Conservation (phyloP, 192 early-diverging fungal species). For the Podila epigama region DNA sequence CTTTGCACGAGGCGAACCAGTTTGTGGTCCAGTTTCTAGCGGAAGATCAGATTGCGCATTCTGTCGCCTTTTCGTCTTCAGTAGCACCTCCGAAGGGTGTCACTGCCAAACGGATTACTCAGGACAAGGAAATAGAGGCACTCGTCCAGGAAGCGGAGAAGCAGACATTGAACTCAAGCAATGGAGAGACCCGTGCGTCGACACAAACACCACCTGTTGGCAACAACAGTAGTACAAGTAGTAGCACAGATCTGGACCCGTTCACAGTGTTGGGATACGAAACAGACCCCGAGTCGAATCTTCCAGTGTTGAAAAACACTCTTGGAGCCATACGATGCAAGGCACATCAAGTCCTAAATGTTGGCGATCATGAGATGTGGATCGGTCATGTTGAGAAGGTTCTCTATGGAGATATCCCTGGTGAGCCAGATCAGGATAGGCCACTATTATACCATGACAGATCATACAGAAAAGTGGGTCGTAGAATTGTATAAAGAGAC, state of each 20-base stretch:
- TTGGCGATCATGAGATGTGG: conserved; percentile 75
- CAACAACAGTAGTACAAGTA: background rate
- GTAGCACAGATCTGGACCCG: conserved; percentile 28
- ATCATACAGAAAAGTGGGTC: conserved; percentile 55
- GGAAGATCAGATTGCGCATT: conserved; percentile 60
- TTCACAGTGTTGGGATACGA: conserved; percentile 54
- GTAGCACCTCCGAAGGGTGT: conserved; percentile 42
- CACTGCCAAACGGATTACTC: background rate
- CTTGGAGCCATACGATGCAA: conserved; percentile 68
- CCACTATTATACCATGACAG: conserved; percentile 62
- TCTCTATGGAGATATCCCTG: conserved; percentile 58
- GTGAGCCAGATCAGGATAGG: conserved; percentile 32
- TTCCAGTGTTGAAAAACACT: conserved; percentile 63
- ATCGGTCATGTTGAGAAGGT: conserved; percentile 63
- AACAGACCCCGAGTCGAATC: conserved; percentile 50
- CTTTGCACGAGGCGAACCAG: conserved; percentile 54
- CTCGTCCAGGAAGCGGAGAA: conserved; percentile 20
- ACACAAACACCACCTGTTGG: background rate
- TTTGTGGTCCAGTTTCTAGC: conserved; percentile 71
- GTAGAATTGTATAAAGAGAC: conserved; percentile 15
- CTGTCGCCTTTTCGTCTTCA: conserved; percentile 65
- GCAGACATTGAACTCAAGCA: conserved; percentile 17
- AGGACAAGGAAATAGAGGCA: conserved; percentile 38
- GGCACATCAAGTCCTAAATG: conserved; percentile 48
- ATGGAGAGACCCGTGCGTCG: no score